Evolutionary conservation across 192 early-diverging fungal genomes (phyloP).

Genomic region (Lunasporangiospora selenospora): DNA sequence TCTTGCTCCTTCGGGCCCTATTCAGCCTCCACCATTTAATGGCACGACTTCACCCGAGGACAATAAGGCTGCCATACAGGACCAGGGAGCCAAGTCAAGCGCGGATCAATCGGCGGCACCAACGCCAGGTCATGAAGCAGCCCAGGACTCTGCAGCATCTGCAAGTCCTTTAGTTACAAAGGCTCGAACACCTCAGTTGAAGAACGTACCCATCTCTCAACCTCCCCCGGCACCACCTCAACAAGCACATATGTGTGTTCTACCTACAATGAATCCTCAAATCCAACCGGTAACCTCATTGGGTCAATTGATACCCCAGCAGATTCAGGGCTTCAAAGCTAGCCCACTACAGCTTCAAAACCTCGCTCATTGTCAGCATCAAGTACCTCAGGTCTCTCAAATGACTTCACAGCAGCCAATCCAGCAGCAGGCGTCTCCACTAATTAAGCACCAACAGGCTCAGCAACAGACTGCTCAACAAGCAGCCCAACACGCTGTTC

Average conservation of each 20-base stretch:
- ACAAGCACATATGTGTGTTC: too few relatives aligned
- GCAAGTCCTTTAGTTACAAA: too few relatives aligned
- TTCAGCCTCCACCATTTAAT: not conserved
- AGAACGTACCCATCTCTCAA: too few relatives aligned
- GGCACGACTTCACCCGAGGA: slow-evolving; percentile 1
- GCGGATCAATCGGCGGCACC: not conserved
- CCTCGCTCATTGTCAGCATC: not conserved
- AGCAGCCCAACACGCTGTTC: not conserved
- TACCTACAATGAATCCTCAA: too few relatives aligned
- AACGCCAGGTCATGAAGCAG: not conserved
- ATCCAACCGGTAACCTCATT: too few relatives aligned
- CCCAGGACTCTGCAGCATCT: not conserved
- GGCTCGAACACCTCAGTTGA: not conserved
- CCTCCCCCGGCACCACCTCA: not conserved
- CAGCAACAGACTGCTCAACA: slow-evolving; percentile 1
- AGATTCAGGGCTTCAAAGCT: not conserved
- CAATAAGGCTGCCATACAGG: not conserved
- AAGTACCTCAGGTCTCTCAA: not conserved
- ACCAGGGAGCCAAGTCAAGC: not conserved
- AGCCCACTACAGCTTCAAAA: not conserved
- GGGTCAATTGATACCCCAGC: not conserved
- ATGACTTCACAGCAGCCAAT: not conserved
- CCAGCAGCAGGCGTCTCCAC: slow-evolving; percentile 1
- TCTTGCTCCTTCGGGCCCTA: not conserved
- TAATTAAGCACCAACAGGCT: slow-evolving; percentile 6